These are phyloP conservation scores for Mucor plumbeus DNA, from an alignment of 371 early-diverging fungal species.

Conservation along the genomic window DNA sequence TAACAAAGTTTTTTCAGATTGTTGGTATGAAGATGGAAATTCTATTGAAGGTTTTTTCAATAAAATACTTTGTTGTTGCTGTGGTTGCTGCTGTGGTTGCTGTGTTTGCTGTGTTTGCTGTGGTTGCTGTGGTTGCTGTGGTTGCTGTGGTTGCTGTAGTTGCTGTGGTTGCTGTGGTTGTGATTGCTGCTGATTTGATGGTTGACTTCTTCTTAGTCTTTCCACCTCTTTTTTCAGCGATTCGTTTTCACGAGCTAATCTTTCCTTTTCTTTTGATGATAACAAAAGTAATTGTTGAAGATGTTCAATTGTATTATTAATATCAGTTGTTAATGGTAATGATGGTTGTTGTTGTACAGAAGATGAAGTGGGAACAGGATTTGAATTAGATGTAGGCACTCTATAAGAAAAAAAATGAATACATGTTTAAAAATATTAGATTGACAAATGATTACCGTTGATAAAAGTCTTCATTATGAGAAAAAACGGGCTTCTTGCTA, in stretches of 20 bases:
- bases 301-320: constrained; percentile 28
- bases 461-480: constrained; percentile 17
- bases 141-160: constrained; percentile 6
- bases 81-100: not conserved
- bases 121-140: not conserved
- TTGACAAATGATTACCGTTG: constrained; percentile 16
- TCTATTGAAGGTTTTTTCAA: constrained; percentile 16
- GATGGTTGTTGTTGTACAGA: not conserved
- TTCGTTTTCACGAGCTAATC: constrained; percentile 29
- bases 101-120: too few relatives aligned
- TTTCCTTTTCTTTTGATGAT: constrained; percentile 33
- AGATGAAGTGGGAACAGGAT: not conserved
- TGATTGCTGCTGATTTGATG: not conserved
- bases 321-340: constrained; percentile 13
- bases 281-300: constrained; percentile 25
- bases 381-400: not conserved
- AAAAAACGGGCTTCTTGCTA: constrained; percentile 21
- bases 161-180: not conserved
- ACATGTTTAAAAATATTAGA: not conserved
- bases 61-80: constrained; percentile 4
- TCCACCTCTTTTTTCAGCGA: constrained; percentile 29
- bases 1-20: not conserved
- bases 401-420: not conserved
- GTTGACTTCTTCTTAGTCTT: constrained; percentile 18
- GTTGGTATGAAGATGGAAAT: constrained; percentile 5